Base-by-base conservation (phyloP, 495 filamentous ascomycete species). In the Lichina pygmaea region DNA sequence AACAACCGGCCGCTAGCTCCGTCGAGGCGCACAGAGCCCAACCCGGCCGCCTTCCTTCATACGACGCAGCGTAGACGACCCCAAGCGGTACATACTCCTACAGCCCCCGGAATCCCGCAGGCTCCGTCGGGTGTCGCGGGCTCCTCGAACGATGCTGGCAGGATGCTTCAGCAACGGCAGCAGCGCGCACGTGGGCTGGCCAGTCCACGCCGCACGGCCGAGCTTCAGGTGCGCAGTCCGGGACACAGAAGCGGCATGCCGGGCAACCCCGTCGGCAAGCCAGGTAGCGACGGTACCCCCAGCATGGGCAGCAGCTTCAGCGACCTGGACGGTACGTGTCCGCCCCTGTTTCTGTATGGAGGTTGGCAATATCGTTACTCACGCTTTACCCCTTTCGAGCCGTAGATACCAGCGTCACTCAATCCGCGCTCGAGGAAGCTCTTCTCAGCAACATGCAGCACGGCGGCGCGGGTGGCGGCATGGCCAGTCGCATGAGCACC, bases 281-380 rank as follows among this genome's bases (percentile, higher is more conserved):
- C 82, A 37, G 68, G 73, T 6, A 92, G 83, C 52, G 84, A 92
- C 49, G 84, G 66, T 44, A 85, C 81, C 2, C 89, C 85, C 0
- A 97, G 91, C 52, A 95, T 95, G 80, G 84, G 86, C 0, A 93
- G 85, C 55, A 93, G 86, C 57, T 97, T 92, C 55, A 93, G 86
- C 58, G 89, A 97, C 62, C 65, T 97, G 31, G 91, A 95, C 58
- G 84, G 82, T 86, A 66, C 50, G 66, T 60, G 36, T n/a, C 8
- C 4, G 12, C 38, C 11, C 42, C 41, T 31, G 13, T 11, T 31
- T 49, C 45, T 39, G 13, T 11, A 34, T 47, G 11, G 7, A 30
- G 8, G 33, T 41, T 49, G 45, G 45, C 38, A 38, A 49, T 24
- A 2, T 39, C 13, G 36, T 39, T 3, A 39, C 13, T 15, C 36